phyloP scores from a whole-genome alignment of 495 filamentous ascomycete species.

The Clohesyomyces aquaticus region DNA sequence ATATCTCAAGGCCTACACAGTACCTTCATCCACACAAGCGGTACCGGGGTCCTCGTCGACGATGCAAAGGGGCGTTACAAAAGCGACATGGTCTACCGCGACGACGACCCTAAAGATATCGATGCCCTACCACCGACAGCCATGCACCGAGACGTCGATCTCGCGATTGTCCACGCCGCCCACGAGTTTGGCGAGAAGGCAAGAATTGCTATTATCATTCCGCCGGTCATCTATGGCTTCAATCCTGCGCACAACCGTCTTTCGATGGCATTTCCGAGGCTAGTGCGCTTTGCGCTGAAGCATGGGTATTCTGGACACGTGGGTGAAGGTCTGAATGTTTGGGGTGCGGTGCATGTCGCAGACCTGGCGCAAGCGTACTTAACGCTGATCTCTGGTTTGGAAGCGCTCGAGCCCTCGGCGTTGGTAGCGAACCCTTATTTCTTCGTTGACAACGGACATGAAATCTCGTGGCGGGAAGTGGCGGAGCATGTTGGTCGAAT shows the following conservation, averaged over 20 bases:
- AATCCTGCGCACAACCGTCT: conserved; percentile 40
- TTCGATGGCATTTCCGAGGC: conserved; percentile 46
- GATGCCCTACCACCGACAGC: conserved; percentile 47
- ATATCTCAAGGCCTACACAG: conserved; percentile 38
- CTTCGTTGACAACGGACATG: conserved; percentile 50
- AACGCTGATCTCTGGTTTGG: conserved; percentile 46
- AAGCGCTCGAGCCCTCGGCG: conserved; percentile 25
- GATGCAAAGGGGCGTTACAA: conserved; percentile 30
- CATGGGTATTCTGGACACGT: conserved; percentile 44
- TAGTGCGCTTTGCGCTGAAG: conserved; percentile 47
- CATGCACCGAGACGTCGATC: conserved; percentile 50
- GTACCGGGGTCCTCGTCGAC: conserved; percentile 42
- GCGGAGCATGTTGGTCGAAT: conserved; percentile 41
- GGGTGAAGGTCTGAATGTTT: conserved; percentile 43
- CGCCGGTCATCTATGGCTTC: conserved; percentile 47
- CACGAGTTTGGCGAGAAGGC: conserved; percentile 46
- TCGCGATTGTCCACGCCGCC: conserved; percentile 46
- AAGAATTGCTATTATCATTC: conserved; percentile 49
- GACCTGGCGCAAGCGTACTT: conserved; percentile 45
- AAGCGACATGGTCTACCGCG: conserved; percentile 46
- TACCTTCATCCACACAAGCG: conserved; percentile 52
- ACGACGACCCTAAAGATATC: conserved; percentile 42
- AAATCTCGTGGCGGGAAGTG: conserved; percentile 42
- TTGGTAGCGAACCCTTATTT: conserved; percentile 46
- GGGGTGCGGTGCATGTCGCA: conserved; percentile 44